Evolutionary conservation across 176 grass and related monocot species (phyloP), one percentile per base, ranked within the genome.

Genomic region (Zea luxurians): DNA sequence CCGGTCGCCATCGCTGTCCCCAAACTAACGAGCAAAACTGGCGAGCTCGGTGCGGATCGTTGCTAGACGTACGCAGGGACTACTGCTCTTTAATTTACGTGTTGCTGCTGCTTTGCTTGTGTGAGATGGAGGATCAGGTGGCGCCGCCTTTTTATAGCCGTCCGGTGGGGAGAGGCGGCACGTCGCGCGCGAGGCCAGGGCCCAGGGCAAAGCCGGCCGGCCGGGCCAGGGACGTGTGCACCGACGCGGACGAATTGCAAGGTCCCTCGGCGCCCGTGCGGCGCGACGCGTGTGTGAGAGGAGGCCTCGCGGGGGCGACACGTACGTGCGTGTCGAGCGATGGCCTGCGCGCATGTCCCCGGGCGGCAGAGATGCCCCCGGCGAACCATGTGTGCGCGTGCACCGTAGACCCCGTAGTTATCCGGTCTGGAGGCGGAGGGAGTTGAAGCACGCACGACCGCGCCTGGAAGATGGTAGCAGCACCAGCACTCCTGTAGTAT

Each of bases 1-100:
- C 83, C 55, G 35, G 82, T 76, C 18, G 84, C 83, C 86, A 96
- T 91, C 16, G 36, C 68, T 3, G 40, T 1, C 7, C 11, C 3
- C 5, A 0, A 8, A 2, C 13, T 13, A 17, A 17, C 2, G 4
- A 4, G 45, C 21, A 12, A n/a, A 78, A 17, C 66, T 43, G 15
- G 5, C 45, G 68, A 71, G 48, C 21, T 59, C 6, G 4, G 11
- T 4, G 66, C 17, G 10, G 13, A 2, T 11, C 12, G 17, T 41
- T 17, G 13, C 60, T 55, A 16, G 42, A 9, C 4, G 4, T 15
- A 13, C 3, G 8, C 3, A 43, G 2, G 7, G 27, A 27, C 27
- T 27, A 54, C 2, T 54, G 52, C 15, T 54, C 15, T 66, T 66
- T 7, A 4, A 7, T 34, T 2, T 42, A 7, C 13, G 50, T 16